A percentile compares a stretch with the other conserved stretches of the same genome.
Evolutionary conservation across 176 grass and related monocot genomes (phyloP).

Genomic region (Oryza rufipogon): DNA sequence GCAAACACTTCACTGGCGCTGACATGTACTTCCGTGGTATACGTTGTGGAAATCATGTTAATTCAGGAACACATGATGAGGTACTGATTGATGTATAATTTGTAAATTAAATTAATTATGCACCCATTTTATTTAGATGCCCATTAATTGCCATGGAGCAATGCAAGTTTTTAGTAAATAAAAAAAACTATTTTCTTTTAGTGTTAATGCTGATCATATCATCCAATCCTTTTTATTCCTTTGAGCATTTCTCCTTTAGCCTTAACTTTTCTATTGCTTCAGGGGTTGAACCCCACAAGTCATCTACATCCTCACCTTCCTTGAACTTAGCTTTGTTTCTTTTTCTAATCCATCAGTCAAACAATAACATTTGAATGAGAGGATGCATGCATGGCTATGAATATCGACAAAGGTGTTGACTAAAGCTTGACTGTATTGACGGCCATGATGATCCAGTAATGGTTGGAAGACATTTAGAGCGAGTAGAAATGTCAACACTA

Average conservation of each 20-base stretch:
- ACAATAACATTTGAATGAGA: not conserved
- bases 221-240: not conserved
- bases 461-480: not conserved
- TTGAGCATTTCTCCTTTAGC: not conserved
- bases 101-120: not conserved
- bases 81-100: slow-evolving; percentile 32
- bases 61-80: slow-evolving; percentile 47
- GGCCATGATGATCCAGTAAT: not conserved
- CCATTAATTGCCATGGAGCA: not conserved
- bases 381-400: not conserved
- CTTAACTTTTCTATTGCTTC: not conserved
- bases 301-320: not conserved
- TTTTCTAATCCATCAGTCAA: not conserved
- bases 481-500: not conserved
- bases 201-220: not conserved
- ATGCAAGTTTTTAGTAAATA: not conserved
- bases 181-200: not conserved
- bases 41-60: slow-evolving; percentile 58
- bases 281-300: not conserved
- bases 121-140: not conserved
- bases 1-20: slow-evolving; percentile 63
- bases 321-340: not conserved
- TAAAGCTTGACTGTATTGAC: not conserved
- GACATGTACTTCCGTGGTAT: slow-evolving; percentile 71
- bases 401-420: not conserved